Conservation (phyloP, 2,329 filamentous ascomycete species). For the Fusarium sp. region DNA sequence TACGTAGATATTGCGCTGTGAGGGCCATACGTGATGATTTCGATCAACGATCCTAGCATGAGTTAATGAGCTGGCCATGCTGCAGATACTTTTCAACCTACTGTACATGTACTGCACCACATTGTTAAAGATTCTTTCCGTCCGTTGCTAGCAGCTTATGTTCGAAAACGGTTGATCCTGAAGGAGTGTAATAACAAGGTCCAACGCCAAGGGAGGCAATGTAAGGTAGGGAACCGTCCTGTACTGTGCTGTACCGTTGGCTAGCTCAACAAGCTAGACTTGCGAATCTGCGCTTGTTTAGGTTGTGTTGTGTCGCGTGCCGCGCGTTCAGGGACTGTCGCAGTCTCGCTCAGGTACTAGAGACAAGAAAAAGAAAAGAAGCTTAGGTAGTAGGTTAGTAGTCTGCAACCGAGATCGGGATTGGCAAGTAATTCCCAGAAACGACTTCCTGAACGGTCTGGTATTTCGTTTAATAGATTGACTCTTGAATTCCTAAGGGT, state of each 20-base stretch:
- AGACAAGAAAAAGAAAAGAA: conserved; percentile 11
- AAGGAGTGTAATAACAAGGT: background rate
- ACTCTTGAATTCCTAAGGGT: background rate
- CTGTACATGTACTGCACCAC: background rate
- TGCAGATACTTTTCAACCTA: background rate
- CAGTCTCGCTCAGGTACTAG: conserved; percentile 5
- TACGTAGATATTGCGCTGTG: background rate
- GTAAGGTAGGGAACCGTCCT: background rate
- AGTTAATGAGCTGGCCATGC: background rate
- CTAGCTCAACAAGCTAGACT: background rate
- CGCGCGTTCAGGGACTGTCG: conserved; percentile 32
- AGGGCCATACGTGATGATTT: background rate
- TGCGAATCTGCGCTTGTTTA: conserved; percentile 6
- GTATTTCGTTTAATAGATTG: background rate
- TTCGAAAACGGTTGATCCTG: background rate
- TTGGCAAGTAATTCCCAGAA: background rate
- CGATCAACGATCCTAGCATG: background rate
- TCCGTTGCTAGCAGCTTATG: background rate
- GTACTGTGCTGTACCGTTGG: background rate
- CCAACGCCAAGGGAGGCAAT: conserved; percentile 7
- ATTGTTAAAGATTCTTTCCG: background rate
- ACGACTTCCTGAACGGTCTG: background rate
- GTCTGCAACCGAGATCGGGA: conserved; percentile 3
- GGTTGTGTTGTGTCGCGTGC: conserved; percentile 30
- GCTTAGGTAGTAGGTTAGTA: background rate